Evolutionary conservation across 805 yeast genomes (phyloP).

Genomic region (Kodamaea sagamina): DNA sequence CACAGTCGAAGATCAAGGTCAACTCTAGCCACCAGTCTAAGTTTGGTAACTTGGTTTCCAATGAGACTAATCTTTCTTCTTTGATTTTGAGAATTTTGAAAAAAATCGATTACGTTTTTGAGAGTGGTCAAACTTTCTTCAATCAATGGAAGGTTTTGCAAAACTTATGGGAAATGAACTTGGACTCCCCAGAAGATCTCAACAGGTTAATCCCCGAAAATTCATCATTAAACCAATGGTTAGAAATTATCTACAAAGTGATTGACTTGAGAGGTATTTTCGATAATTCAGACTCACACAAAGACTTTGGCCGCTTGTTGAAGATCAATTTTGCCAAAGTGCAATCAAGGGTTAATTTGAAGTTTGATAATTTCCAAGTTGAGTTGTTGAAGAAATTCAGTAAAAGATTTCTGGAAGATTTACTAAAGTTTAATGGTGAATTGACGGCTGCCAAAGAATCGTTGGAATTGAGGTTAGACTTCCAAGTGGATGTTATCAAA

Average conservation of each 20-base stretch:
- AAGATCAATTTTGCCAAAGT: constrained; percentile 52
- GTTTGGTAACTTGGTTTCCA: not conserved
- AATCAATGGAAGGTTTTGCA: constrained; percentile 58
- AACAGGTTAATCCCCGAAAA: constrained; percentile 23
- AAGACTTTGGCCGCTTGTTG: constrained; percentile 39
- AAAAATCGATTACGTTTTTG: constrained; percentile 34
- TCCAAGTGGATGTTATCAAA: constrained; percentile 34
- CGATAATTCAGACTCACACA: constrained; percentile 48
- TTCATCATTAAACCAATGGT: constrained; percentile 46
- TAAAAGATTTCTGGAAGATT: constrained; percentile 30
- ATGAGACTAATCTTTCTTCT: not conserved
- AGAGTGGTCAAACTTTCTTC: constrained; percentile 38
- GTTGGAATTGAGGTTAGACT: constrained; percentile 37
- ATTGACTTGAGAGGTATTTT: constrained; percentile 46
- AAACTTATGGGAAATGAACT: constrained; percentile 55
- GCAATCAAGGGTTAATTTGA: constrained; percentile 51
- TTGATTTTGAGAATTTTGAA: constrained; percentile 9
- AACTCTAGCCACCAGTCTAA: not conserved
- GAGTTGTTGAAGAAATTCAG: constrained; percentile 46
- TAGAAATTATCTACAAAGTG: constrained; percentile 45
- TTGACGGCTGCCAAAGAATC: constrained; percentile 33
- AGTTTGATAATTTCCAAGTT: constrained; percentile 61
- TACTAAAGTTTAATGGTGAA: constrained; percentile 30
- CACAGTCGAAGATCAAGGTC: constrained; percentile 16
- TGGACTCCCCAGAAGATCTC: constrained; percentile 43